These are phyloP conservation scores for Geosmithia putterillii DNA, from an alignment of 2,329 filamentous ascomycete genomes.

Conservation along the genomic window DNA sequence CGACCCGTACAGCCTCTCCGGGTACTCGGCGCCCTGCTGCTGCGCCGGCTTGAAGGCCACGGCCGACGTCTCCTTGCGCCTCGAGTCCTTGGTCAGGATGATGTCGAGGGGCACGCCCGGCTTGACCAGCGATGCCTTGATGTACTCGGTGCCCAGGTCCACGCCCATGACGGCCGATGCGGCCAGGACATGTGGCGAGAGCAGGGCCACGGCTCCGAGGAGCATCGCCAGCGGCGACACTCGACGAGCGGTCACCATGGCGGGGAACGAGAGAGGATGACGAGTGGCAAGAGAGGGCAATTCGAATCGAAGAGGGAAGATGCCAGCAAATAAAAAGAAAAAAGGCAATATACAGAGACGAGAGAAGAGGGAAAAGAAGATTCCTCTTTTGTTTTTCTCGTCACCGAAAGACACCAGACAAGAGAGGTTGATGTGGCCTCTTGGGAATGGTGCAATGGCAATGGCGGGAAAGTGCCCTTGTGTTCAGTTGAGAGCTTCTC, in stretches of 20 bases:
- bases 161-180: constrained; percentile 73
- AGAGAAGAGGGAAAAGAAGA: background rate
- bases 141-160: constrained; percentile 90
- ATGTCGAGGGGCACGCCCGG: constrained; percentile 96
- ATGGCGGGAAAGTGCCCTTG: background rate
- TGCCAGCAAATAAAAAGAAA: background rate
- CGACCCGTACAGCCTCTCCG: constrained; percentile 83
- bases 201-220: constrained; percentile 22
- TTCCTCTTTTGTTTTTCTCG: too few species aligned
- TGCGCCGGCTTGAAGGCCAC: constrained; percentile 78
- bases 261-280: background rate
- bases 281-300: background rate
- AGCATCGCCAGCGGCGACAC: constrained; percentile 23
- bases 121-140: constrained; percentile 93
- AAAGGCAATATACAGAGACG: background rate
- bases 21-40: constrained; percentile 49
- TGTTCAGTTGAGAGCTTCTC: background rate
- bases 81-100: constrained; percentile 93
- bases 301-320: background rate
- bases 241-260: constrained; percentile 19
- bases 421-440: constrained; percentile 22
- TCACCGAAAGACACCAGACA: background rate
- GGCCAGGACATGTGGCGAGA: constrained; percentile 34
- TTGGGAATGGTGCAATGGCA: constrained; percentile 5
- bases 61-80: constrained; percentile 85